Evolutionary conservation across 2,329 filamentous ascomycete species (phyloP).

Genomic region (Aurifilum marmelostoma): DNA sequence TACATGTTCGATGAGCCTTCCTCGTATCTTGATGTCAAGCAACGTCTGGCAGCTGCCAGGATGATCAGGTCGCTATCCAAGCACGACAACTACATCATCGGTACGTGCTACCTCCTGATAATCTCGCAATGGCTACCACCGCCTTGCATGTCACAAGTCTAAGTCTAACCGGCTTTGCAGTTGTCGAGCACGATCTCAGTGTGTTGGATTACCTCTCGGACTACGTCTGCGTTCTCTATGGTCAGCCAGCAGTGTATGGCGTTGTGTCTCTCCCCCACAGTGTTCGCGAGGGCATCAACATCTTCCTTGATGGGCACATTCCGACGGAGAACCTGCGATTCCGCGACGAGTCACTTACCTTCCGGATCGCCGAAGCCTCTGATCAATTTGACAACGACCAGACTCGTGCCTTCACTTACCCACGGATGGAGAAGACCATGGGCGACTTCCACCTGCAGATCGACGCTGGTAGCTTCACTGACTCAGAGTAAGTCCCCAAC

Average conservation of each 20-base stretch:
- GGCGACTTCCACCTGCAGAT: constrained; percentile 85
- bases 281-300: constrained; percentile 96
- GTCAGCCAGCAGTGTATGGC: constrained; percentile 93
- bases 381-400: constrained; percentile 89
- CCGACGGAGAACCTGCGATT: constrained; percentile 98
- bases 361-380: constrained; percentile 86
- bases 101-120: constrained; percentile 16
- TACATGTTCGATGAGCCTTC: constrained; percentile 99
- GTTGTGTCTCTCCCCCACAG: constrained; percentile 95
- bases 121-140: background rate
- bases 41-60: constrained; percentile 88
- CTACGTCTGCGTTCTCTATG: constrained; percentile 97
- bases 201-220: constrained; percentile 98
- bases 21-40: constrained; percentile 98
- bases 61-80: constrained; percentile 90
- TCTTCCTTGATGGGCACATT: constrained; percentile 94
- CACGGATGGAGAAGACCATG: constrained; percentile 88
- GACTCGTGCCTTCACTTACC: constrained; percentile 83
- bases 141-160: no score
- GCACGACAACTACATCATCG: constrained; percentile 90
- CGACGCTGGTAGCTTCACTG: constrained; percentile 85
- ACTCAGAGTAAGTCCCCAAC: constrained; percentile 67
- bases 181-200: constrained; percentile 98
- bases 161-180: constrained; percentile 41
- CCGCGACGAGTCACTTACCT: constrained; percentile 94